Percentiles rank a stretch among this genome's conserved stretches.
phyloP scores from a whole-genome alignment of 2,329 filamentous ascomycete species.

The Microcyclospora tardicrescens region DNA sequence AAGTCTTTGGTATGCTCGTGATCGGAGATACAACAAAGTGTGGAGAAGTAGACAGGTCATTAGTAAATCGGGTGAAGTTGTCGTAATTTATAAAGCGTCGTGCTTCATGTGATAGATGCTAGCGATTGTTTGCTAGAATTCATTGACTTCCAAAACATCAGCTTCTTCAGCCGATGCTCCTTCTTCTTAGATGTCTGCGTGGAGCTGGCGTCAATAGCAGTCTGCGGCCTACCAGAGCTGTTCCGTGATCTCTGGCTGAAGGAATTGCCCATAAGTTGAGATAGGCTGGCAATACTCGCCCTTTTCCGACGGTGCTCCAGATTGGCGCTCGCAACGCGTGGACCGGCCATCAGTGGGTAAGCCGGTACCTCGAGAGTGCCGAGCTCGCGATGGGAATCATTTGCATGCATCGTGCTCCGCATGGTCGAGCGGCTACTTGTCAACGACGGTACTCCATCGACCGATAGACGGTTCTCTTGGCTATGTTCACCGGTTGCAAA shows the following conservation, averaged over 20 bases:
- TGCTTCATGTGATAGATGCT: too few species aligned
- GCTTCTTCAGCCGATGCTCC: conserved; percentile 56
- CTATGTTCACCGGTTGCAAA: conserved; percentile 56
- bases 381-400: conserved; percentile 22
- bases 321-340: conserved; percentile 9
- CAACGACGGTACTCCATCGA: conserved; percentile 60
- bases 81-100: too few species aligned
- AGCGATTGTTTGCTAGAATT: conserved; percentile 12
- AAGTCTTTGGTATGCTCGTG: too few species aligned
- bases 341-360: too few species aligned
- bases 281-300: conserved; percentile 64
- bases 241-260: conserved; percentile 59
- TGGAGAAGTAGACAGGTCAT: too few species aligned
- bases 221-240: conserved; percentile 40
- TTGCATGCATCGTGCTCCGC: conserved; percentile 50
- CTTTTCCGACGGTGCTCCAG: conserved; percentile 52
- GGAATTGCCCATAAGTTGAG: conserved; percentile 60
- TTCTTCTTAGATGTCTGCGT: conserved; percentile 43
- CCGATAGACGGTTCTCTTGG: conserved; percentile 51
- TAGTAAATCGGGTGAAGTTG: too few species aligned
- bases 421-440: conserved; percentile 68
- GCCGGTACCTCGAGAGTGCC: neutral
- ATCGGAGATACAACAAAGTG: too few species aligned
- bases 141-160: conserved; percentile 67
- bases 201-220: conserved; percentile 9